Evolutionary conservation across 2,329 filamentous ascomycete genomes (phyloP).

Genomic region (Simplicillium sp.): DNA sequence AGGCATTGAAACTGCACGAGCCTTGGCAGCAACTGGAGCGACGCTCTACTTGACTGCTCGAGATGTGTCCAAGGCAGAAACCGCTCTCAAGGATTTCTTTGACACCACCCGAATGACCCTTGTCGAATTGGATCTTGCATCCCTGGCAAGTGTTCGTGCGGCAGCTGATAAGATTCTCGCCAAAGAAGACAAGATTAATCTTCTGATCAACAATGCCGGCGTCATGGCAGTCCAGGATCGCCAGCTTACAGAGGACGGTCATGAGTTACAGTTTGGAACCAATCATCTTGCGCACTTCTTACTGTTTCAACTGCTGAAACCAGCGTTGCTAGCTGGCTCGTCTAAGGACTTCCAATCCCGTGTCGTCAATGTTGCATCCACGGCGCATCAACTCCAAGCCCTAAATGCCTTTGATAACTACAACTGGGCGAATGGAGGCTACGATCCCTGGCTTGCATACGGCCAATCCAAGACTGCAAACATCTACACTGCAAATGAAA

Average conservation of each 20-base stretch:
- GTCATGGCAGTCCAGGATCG: constrained; percentile 8
- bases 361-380: constrained; percentile 34
- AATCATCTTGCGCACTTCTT: constrained; percentile 47
- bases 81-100: constrained; percentile 6
- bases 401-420: constrained; percentile 26
- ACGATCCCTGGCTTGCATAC: constrained; percentile 29
- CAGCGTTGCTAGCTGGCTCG: constrained; percentile 26
- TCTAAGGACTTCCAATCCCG: constrained; percentile 31
- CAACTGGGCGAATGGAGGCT: constrained; percentile 12
- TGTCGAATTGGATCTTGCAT: constrained; percentile 14
- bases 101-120: constrained; percentile 7
- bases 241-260: constrained; percentile 10
- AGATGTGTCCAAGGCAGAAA: constrained; percentile 10
- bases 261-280: constrained; percentile 35
- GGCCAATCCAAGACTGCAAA: constrained; percentile 38
- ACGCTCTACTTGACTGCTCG: constrained; percentile 11
- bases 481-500: constrained; percentile 36
- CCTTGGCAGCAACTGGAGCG: constrained; percentile 26
- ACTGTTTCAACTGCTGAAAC: constrained; percentile 37
- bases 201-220: constrained; percentile 13
- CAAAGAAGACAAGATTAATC: constrained; percentile 9
- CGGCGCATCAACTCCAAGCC: constrained; percentile 25
- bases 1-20: constrained; percentile 30
- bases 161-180: constrained; percentile 11
- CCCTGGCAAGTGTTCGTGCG: constrained; percentile 12